A percentile compares a stretch with the other conserved stretches of the same genome.
These are phyloP conservation scores for Centella asiatica DNA, from an alignment of 129 eudicot genomes.

Conservation along the genomic window DNA sequence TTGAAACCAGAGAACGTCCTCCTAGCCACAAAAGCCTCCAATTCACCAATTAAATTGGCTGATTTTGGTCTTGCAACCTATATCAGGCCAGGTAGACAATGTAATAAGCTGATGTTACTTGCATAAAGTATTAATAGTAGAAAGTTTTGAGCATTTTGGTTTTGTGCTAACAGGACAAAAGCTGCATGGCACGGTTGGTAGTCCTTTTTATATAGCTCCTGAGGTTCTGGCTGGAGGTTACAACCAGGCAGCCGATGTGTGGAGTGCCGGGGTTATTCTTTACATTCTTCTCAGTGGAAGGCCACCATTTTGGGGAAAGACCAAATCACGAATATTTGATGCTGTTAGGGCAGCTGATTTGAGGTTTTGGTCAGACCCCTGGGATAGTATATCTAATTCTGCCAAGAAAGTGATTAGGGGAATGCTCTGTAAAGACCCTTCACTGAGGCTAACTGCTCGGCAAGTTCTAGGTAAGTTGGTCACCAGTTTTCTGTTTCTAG, in stretches of 20 bases:
- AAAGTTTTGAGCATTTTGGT: neutral
- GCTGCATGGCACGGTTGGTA: constrained; percentile 79
- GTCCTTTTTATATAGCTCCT: constrained; percentile 92
- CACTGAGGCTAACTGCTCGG: constrained; percentile 54
- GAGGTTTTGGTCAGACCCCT: constrained; percentile 57
- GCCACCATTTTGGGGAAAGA: constrained; percentile 90
- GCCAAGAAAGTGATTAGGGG: constrained; percentile 67
- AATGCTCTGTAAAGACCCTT: constrained; percentile 69
- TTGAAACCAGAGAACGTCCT: constrained; percentile 79
- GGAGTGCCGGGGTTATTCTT: constrained; percentile 92
- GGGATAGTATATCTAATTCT: constrained; percentile 49
- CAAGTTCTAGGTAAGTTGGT: constrained; percentile 63
- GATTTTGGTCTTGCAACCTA: constrained; percentile 90
- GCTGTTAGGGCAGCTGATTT: constrained; percentile 71
- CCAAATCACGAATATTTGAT: constrained; percentile 61
- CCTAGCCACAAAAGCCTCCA: constrained; percentile 48
- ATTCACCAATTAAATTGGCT: constrained; percentile 65
- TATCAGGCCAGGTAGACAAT: constrained; percentile 44
- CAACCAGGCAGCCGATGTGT: constrained; percentile 77
- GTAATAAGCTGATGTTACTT: neutral
- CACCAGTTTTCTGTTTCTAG: neutral
- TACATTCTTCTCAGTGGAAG: constrained; percentile 79
- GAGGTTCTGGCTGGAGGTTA: constrained; percentile 83
- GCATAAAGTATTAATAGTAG: neutral
- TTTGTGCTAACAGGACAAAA: constrained; percentile 43